Percentiles rank a stretch among this genome's conserved stretches.
phyloP scores from a whole-genome alignment of 1,284 basidiomycete species.

The Sanghuangporus sanghuang region DNA sequence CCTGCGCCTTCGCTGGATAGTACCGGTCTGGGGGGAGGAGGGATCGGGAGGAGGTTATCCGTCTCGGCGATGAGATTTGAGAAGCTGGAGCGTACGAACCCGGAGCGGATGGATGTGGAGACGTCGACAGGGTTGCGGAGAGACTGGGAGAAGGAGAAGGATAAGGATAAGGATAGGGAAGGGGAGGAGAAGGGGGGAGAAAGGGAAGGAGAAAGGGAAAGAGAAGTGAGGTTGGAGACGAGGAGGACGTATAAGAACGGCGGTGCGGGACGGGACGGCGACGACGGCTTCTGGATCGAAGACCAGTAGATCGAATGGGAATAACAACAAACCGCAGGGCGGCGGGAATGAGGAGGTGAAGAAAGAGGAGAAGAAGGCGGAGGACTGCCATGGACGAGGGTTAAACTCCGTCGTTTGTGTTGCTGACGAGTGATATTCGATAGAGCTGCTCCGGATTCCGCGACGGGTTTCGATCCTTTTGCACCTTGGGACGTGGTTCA shows the following conservation, averaged over 20 bases:
- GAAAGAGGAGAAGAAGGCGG: neutral
- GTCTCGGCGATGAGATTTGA: conserved; percentile 17
- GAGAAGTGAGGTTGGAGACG: neutral
- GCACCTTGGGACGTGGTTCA: no score
- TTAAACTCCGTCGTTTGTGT: neutral
- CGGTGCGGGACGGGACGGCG: no score
- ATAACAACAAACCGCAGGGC: neutral
- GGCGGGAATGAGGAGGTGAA: no score
- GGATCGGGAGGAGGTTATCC: conserved; percentile 7
- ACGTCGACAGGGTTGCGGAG: neutral
- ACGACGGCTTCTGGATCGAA: no score
- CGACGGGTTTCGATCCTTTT: no score
- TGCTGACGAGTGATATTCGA: no score
- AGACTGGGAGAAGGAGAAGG: neutral
- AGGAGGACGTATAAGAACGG: neutral
- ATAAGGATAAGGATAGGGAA: neutral
- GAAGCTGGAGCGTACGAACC: neutral
- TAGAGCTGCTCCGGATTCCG: no score
- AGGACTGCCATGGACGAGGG: neutral
- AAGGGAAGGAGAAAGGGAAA: neutral
- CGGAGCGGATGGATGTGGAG: neutral
- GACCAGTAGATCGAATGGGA: no score
- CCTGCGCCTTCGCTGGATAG: conserved; percentile 1
- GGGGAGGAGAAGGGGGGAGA: neutral
- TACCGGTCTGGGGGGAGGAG: neutral